Conservation (phyloP, 495 filamentous ascomycete species). For the Ascodesmis nigricans region DNA sequence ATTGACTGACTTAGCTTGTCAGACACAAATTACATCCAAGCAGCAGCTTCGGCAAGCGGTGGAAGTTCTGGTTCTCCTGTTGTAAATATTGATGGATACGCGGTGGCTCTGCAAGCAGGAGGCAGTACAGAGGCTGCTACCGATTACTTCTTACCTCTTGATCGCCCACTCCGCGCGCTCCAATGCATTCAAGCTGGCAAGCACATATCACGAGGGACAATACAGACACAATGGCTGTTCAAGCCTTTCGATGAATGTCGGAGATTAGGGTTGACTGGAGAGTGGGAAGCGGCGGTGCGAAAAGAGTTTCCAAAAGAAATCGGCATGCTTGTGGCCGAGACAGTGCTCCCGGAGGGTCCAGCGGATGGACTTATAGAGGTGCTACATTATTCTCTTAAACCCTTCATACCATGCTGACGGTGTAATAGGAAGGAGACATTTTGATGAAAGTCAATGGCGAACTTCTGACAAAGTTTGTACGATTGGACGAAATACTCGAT, state of each 20-base stretch:
- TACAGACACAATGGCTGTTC: slow-evolving; percentile 90
- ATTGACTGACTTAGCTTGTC: slow-evolving; percentile 2
- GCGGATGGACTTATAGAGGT: slow-evolving; percentile 54
- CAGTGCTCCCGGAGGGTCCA: slow-evolving; percentile 76
- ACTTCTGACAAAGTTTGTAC: slow-evolving; percentile 78
- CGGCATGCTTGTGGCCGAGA: slow-evolving; percentile 90
- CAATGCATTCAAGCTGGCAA: slow-evolving; percentile 56
- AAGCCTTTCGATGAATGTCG: slow-evolving; percentile 97
- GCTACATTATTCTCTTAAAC: slow-evolving; percentile 4
- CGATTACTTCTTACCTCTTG: slow-evolving; percentile 90
- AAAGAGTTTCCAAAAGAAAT: slow-evolving; percentile 76
- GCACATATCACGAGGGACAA: slow-evolving; percentile 70
- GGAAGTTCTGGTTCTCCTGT: slow-evolving; percentile 94
- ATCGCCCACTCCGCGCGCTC: slow-evolving; percentile 68
- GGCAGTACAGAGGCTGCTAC: slow-evolving; percentile 86
- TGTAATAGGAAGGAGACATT: slow-evolving; percentile 63
- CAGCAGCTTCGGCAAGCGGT: slow-evolving; percentile 84
- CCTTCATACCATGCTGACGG: slow-evolving; percentile 9
- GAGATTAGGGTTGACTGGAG: slow-evolving; percentile 57
- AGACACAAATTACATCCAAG: slow-evolving; percentile 95
- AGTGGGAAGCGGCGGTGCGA: slow-evolving; percentile 68
- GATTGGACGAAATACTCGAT: slow-evolving; percentile 84
- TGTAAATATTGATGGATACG: slow-evolving; percentile 82
- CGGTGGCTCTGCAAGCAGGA: slow-evolving; percentile 83
- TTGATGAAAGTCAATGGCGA: slow-evolving; percentile 85